Evolutionary conservation across 2,329 filamentous ascomycete genomes (phyloP).

Genomic region (Aspergillus fumigatus): DNA sequence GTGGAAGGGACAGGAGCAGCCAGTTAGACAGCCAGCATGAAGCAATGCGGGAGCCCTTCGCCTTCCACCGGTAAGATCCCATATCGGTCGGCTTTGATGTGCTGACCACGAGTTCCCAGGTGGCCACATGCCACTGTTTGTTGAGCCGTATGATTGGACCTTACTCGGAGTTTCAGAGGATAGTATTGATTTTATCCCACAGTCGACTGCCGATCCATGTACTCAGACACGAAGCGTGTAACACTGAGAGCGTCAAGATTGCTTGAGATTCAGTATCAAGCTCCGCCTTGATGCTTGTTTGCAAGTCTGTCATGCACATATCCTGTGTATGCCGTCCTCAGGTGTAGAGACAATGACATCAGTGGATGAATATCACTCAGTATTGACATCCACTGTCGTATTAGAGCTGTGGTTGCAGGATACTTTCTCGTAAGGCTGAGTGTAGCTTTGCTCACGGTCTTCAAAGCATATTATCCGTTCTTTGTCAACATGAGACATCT

Average conservation of each 20-base stretch:
- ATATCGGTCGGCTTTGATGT: not conserved
- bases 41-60: not conserved
- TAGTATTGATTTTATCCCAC: not conserved
- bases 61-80: not conserved
- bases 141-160: not conserved
- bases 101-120: not conserved
- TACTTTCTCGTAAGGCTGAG: not conserved
- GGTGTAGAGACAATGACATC: not conserved
- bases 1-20: not conserved
- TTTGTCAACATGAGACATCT: not conserved
- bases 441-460: not conserved
- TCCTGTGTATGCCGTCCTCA: not conserved
- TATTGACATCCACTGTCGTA: not conserved
- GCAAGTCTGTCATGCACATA: not conserved
- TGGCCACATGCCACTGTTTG: constrained; percentile 2
- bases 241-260: not conserved
- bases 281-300: not conserved
- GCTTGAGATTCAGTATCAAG: not conserved
- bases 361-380: not conserved
- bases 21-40: not conserved
- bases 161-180: not conserved
- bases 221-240: not conserved
- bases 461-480: not conserved
- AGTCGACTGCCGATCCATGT: not conserved
- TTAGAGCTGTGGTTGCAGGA: not conserved